A percentile compares a stretch with the other conserved stretches of the same genome.
phyloP scores from a whole-genome alignment of 441 rosid species.

The Codiaeum variegatum region DNA sequence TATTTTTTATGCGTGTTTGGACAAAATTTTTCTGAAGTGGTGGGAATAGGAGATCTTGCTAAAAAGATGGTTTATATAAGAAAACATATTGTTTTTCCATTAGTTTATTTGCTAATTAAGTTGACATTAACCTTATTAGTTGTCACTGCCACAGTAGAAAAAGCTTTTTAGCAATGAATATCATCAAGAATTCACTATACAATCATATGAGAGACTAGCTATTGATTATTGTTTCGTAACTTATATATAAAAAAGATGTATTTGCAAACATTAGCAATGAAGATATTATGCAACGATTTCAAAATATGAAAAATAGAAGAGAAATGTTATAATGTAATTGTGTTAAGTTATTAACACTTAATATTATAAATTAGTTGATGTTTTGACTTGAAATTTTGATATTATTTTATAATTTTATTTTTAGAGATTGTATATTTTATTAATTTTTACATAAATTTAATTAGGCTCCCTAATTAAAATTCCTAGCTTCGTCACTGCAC shows the following conservation, averaged over 20 bases:
- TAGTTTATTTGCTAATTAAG: no score
- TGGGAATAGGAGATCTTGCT: neutral
- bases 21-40: neutral
- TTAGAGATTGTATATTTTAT: no score
- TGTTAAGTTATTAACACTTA: neutral
- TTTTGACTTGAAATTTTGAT: no score
- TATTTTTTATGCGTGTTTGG: no score
- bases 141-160: neutral
- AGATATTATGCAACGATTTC: neutral
- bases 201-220: neutral
- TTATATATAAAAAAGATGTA: neutral
- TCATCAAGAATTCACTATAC: neutral
- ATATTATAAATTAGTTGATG: no score
- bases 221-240: neutral
- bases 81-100: no score
- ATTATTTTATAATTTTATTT: no score
- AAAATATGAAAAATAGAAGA: no score
- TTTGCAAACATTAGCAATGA: no score
- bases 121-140: neutral
- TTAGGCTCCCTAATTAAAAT: no score
- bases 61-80: neutral
- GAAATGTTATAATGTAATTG: neutral
- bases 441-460: no score
- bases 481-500: no score
- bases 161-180: neutral